Base-by-base conservation (phyloP, 768 basidiomycete genomes). In the Phanerochaete carnosa region DNA sequence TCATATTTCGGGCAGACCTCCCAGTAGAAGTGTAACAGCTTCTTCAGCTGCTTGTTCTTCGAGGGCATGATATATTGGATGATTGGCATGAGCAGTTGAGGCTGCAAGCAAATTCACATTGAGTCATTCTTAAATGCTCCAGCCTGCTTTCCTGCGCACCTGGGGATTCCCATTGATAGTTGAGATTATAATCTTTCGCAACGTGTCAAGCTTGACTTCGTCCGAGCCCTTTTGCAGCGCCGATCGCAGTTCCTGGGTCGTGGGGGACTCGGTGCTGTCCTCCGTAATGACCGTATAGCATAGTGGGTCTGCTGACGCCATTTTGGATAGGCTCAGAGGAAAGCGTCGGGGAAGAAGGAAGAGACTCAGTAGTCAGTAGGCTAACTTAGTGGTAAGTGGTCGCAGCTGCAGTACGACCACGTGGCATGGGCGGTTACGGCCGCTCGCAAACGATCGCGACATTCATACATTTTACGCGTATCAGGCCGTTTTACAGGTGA, bases 1-100 rank as follows among this genome's bases (percentile, higher is more conserved):
- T 98, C 96, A 64, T 95, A 89, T 74, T 98, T 98, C 9, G 96
- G 96, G 76, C 95, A 98, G 23, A 98, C 90, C 77, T 98, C 93
- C 92, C 92, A 95, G 73, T 95, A 95, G 72, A 94, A 94, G 74
- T 94, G 94, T 37, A 98, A 79, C 64, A 97, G 77, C 79, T 98
- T 99, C 87, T 99, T 98, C 71, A 98, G 85, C 61, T 89, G 87
- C 79, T 99, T 98, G 79, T 92, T 95, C 72, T 88, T 87, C 56
- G 91, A 92, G 37, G 97, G 97, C 82, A 98, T 85, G 63, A 96
- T 90, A 76, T 89, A 97, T 84, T 99, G 97, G 66, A 99, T 98
- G 74, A 98, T 89, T 6, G 95, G 92, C 95, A 99, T 98, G 77
- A 98, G 86, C 53, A 98, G 75, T 55, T 85, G 77, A n/a, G 94